Base-by-base conservation (phyloP, 768 basidiomycete genomes). In the Boletus tylopilopsis region DNA sequence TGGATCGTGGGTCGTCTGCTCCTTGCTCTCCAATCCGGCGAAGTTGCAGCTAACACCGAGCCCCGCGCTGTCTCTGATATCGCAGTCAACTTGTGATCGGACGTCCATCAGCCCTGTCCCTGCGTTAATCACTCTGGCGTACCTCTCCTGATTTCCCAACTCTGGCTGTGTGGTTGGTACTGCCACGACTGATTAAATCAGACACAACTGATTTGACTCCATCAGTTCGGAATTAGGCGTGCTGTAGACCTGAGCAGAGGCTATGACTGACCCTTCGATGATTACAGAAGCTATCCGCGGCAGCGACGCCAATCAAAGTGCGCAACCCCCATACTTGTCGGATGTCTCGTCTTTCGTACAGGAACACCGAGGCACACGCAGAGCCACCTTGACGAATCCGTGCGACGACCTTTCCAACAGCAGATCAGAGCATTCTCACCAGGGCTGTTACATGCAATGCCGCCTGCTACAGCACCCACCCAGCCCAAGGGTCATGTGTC, bases 121-220 rank as follows among this genome's bases (percentile, higher is more conserved):
- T 41, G 50, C 45, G 45, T 22, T 25, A 44, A 55, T 56, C 58
- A 47, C 2, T 33, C 34, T 30, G n/a, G n/a, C n/a, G n/a, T 5
- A 15, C n/a, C 3, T 15, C 15, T 19, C 9, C 16, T n/a, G 29
- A 30, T 30, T 21, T 42, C 19, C 30, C n/a, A 33, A 2, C 30
- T 39, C 10, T 52, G 49, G 45, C 40, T 41, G 39, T 47, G 48
- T 29, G 36, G 12, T 22, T 42, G 49, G 21, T 29, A 33, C 29
- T 29, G 11, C 36, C 45, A 22, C 39, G 42, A 43, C 21, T 56
- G 57, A 58, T 58, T 47, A 48, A 38, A 57, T 58, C 56, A 59
- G 5, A 16, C 34, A 39, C 9, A 47, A 42, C 21, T 51, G 53
- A 60, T 60, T 23, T 38, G 25, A 39, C 35, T 5, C 19, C 45